A percentile compares a stretch with the other conserved stretches of the same genome.
These are phyloP conservation scores for Evernia prunastri DNA, from an alignment of 495 filamentous ascomycete species.

Conservation along the genomic window DNA sequence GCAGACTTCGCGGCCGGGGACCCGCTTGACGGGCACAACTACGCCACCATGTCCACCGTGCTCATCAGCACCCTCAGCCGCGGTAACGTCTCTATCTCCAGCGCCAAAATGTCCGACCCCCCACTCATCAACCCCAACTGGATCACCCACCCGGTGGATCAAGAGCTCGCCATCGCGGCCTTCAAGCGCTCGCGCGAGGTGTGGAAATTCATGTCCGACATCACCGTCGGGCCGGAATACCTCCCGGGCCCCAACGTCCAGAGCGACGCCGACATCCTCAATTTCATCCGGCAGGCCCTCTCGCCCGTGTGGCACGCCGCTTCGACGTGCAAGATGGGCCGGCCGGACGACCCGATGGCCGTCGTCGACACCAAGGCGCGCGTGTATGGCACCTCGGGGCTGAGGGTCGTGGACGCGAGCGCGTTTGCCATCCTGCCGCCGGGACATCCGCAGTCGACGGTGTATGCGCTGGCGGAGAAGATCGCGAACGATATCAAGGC, in stretches of 20 bases:
- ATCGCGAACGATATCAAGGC: slow-evolving; percentile 28
- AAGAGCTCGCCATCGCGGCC: slow-evolving; percentile 46
- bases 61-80: slow-evolving; percentile 43
- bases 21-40: slow-evolving; percentile 38
- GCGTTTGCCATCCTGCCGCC: slow-evolving; percentile 44
- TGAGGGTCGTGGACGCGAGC: slow-evolving; percentile 48
- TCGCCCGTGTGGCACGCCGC: slow-evolving; percentile 50
- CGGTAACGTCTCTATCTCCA: slow-evolving; percentile 49
- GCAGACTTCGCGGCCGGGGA: slow-evolving; percentile 29
- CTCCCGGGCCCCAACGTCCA: slow-evolving; percentile 44
- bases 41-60: slow-evolving; percentile 36
- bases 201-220: slow-evolving; percentile 35
- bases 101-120: slow-evolving; percentile 34
- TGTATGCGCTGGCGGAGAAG: slow-evolving; percentile 40
- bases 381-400: slow-evolving; percentile 34
- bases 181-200: slow-evolving; percentile 44
- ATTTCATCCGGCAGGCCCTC: slow-evolving; percentile 35
- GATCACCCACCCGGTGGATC: slow-evolving; percentile 47
- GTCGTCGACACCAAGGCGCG: slow-evolving; percentile 39
- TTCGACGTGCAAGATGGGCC: slow-evolving; percentile 41
- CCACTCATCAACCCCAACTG: slow-evolving; percentile 54
- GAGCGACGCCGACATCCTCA: slow-evolving; percentile 47
- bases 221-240: slow-evolving; percentile 43
- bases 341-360: slow-evolving; percentile 30
- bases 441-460: slow-evolving; percentile 37